phyloP scores from a whole-genome alignment of 345 rosid genomes.

The Linum lewisii region DNA sequence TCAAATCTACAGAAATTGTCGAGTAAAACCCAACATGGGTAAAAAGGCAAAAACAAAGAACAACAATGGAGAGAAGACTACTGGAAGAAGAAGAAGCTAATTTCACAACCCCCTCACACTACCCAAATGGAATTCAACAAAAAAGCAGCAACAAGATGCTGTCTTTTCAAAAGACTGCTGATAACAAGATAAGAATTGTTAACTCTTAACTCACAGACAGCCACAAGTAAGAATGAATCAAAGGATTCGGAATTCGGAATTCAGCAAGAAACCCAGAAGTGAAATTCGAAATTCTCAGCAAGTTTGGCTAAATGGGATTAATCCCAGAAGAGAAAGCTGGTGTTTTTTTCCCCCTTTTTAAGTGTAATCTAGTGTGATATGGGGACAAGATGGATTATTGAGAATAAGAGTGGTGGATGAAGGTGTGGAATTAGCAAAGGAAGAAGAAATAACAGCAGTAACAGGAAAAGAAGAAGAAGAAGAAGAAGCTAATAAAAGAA shows the following conservation, averaged over 20 bases:
- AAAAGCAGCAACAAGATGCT: conserved; percentile 19
- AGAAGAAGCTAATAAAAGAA: neutral
- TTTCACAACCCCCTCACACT: too few species aligned
- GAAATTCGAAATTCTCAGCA: conserved; percentile 22
- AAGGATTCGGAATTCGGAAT: too few species aligned
- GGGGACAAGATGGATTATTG: neutral
- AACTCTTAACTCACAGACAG: conserved; percentile 5
- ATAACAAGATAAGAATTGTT: conserved; percentile 17
- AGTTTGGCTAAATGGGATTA: neutral
- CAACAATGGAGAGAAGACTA: conserved; percentile 3
- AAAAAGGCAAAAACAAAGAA: conserved; percentile 3
- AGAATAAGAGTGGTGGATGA: neutral
- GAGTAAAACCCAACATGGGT: conserved; percentile 28
- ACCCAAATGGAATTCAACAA: conserved; percentile 18
- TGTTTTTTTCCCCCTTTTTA: too few species aligned
- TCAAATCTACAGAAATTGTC: conserved; percentile 35
- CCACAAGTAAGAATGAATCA: conserved; percentile 24
- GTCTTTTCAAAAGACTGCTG: conserved; percentile 29
- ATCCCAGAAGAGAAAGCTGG: neutral
- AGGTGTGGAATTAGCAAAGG: neutral
- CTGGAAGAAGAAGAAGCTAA: neutral
- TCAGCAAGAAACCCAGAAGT: conserved; percentile 22
- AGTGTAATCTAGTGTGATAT: conserved; percentile 11
- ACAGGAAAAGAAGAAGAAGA: neutral
- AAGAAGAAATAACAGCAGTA: neutral